A percentile compares a stretch with the other conserved stretches of the same genome.
Conservation (phyloP, 164 flowering plant genomes). For the Piper longum region DNA sequence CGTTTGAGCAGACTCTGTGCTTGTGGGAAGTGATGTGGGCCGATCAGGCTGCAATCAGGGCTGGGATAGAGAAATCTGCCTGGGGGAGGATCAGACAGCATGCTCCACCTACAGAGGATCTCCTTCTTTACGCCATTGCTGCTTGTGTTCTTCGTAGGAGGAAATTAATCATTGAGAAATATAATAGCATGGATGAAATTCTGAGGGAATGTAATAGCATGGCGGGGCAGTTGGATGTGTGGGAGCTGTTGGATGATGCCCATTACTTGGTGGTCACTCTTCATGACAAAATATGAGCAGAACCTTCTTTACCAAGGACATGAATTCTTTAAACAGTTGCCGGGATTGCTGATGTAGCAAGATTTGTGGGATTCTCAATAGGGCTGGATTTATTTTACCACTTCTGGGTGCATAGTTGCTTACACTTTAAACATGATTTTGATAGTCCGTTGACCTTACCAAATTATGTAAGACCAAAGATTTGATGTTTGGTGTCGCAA, state of each 20-base stretch:
- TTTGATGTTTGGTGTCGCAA: too few relatives aligned
- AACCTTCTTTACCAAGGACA: background rate
- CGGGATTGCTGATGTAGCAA: too few relatives aligned
- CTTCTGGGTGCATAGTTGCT: too few relatives aligned
- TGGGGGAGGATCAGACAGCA: slow-evolving; percentile 74
- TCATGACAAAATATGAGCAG: slow-evolving; percentile 50
- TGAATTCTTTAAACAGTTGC: too few relatives aligned
- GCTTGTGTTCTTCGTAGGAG: slow-evolving; percentile 79
- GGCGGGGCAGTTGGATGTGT: slow-evolving; percentile 87
- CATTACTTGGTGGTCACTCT: slow-evolving; percentile 72
- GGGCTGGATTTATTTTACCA: too few relatives aligned
- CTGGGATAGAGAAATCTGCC: slow-evolving; percentile 70
- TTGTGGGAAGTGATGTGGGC: slow-evolving; percentile 99
- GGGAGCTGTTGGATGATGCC: slow-evolving; percentile 93
- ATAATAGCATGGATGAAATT: slow-evolving; percentile 90
- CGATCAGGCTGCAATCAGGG: slow-evolving; percentile 84
- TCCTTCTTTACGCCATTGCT: slow-evolving; percentile 83
- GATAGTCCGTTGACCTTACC: too few relatives aligned
- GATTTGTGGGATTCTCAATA: too few relatives aligned
- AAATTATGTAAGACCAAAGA: too few relatives aligned
- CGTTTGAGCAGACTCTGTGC: slow-evolving; percentile 74
- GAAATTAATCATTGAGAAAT: slow-evolving; percentile 76
- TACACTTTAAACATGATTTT: too few relatives aligned
- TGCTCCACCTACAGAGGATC: slow-evolving; percentile 93
- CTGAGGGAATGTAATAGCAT: slow-evolving; percentile 80